phyloP scores from a whole-genome alignment of 768 basidiomycete genomes.

The Ramaria sp. region DNA sequence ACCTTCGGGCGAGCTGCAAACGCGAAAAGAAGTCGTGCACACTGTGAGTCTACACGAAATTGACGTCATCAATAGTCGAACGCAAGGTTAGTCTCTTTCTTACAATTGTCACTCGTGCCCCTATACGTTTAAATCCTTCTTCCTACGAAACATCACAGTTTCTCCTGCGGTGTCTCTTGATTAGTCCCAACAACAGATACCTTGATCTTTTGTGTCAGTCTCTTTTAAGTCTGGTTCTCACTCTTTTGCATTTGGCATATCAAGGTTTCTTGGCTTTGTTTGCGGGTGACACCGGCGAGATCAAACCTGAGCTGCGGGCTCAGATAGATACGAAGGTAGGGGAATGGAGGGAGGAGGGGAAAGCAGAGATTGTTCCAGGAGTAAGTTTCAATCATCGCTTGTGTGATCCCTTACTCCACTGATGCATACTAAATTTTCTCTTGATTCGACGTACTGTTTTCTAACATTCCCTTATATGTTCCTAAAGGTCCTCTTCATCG shows the following conservation, averaged over 20 bases:
- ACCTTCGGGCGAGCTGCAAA: constrained; percentile 96
- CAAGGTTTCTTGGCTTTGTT: constrained; percentile 81
- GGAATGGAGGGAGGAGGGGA: constrained; percentile 98
- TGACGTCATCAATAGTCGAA: constrained; percentile 97
- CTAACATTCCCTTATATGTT: constrained; percentile 1
- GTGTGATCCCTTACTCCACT: too few relatives aligned
- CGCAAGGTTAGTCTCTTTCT: constrained; percentile 44
- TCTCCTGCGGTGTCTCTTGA: too few relatives aligned
- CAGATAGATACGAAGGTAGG: constrained; percentile 96
- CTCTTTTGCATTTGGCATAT: background rate
- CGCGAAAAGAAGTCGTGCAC: constrained; percentile 94
- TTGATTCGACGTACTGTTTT: background rate
- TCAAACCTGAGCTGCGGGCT: constrained; percentile 90
- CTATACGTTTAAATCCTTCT: background rate
- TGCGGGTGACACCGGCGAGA: constrained; percentile 96
- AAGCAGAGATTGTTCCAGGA: constrained; percentile 94
- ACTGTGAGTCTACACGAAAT: constrained; percentile 98
- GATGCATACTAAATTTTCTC: too few relatives aligned
- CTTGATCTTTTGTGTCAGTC: background rate
- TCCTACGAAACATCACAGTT: background rate
- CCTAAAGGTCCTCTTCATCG: constrained; percentile 86
- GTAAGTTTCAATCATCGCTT: constrained; percentile 33
- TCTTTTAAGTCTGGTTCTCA: background rate
- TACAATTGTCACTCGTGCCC: background rate
- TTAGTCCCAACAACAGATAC: background rate